Evolutionary conservation across 148 eudicot genomes (phyloP).

Genomic region (Polygonum maritimum): DNA sequence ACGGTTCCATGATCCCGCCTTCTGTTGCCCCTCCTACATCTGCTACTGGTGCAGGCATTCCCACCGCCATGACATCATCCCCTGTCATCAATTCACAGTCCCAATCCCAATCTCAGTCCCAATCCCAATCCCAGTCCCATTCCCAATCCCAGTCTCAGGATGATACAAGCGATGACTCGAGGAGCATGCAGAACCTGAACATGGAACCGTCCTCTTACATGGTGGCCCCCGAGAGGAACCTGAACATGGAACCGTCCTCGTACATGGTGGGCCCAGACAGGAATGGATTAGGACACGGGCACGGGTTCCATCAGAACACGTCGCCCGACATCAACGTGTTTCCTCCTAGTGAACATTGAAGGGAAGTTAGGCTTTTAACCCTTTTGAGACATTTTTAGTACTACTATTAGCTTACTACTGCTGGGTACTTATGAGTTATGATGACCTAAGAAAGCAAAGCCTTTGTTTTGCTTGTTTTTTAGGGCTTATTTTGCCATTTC

Average conservation of each 20-base stretch:
- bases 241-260: conserved; percentile 1
- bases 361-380: not conserved
- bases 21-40: not conserved
- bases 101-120: not conserved
- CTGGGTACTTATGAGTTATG: not conserved
- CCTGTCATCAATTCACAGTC: not conserved
- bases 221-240: not conserved
- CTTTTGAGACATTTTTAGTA: conserved; percentile 4
- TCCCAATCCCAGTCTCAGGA: conserved; percentile 8
- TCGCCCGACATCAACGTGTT: conserved; percentile 6
- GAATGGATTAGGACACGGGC: not conserved
- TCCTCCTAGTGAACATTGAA: conserved; percentile 1
- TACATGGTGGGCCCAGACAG: not conserved
- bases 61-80: conserved; percentile 1
- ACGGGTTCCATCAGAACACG: not conserved
- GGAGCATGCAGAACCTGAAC: conserved; percentile 12
- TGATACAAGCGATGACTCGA: not conserved
- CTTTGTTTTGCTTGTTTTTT: not conserved
- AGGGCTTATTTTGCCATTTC: not conserved
- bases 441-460: conserved; percentile 2
- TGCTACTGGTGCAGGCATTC: not conserved
- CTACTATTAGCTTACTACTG: not conserved
- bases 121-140: not conserved
- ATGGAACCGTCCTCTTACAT: conserved; percentile 6
- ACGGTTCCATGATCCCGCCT: conserved; percentile 6